Evolutionary conservation across 2,329 filamentous ascomycete genomes (phyloP).

Genomic region (Aspergillus thermomutatus): DNA sequence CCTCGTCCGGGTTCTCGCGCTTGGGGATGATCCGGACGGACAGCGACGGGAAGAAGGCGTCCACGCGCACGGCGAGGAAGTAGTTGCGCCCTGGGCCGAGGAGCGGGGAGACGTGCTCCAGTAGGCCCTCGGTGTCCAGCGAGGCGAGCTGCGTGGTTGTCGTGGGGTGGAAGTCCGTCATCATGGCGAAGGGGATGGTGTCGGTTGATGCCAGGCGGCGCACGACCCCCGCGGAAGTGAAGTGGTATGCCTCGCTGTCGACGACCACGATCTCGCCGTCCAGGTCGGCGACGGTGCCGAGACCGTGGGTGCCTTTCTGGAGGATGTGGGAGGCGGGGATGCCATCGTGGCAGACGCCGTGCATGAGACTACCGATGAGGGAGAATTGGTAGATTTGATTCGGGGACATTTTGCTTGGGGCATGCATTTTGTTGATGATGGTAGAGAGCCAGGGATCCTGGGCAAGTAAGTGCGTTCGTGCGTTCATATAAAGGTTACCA

Average conservation of each 20-base stretch:
- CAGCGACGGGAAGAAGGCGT: background rate
- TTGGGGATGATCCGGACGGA: slow-evolving; percentile 4
- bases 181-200: slow-evolving; percentile 39
- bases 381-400: slow-evolving; percentile 46
- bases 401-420: slow-evolving; percentile 19
- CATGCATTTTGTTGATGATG: background rate
- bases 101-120: slow-evolving; percentile 2
- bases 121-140: slow-evolving; percentile 2
- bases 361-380: slow-evolving; percentile 44
- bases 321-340: slow-evolving; percentile 35
- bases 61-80: slow-evolving; percentile 8
- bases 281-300: slow-evolving; percentile 44
- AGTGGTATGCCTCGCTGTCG: slow-evolving; percentile 41
- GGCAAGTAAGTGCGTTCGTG: too few relatives aligned
- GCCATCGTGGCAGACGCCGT: slow-evolving; percentile 40
- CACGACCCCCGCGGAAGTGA: slow-evolving; percentile 31
- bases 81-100: slow-evolving; percentile 7
- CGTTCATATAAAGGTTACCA: too few relatives aligned
- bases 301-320: slow-evolving; percentile 41
- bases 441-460: too few relatives aligned
- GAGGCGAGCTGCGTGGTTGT: slow-evolving; percentile 8
- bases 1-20: slow-evolving; percentile 1
- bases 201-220: slow-evolving; percentile 30
- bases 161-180: slow-evolving; percentile 28
- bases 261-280: slow-evolving; percentile 45